Evolutionary conservation across 306 rosid genomes (phyloP).

Genomic region (Casuarina cunninghamiana): DNA sequence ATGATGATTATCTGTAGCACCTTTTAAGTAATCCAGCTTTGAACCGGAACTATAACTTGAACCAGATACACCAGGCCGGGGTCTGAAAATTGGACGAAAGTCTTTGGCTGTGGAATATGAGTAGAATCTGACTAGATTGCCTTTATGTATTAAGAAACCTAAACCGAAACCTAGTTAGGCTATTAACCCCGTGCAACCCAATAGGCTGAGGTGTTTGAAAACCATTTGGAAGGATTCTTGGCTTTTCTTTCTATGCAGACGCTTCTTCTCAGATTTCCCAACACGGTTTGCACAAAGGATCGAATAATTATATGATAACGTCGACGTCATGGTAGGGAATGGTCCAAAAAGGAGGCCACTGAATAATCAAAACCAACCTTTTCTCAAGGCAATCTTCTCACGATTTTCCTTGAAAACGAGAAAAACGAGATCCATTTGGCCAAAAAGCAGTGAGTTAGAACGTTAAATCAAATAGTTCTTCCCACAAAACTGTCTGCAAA

Average conservation of each 20-base stretch:
- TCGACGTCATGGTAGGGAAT: neutral
- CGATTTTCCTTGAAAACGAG: neutral
- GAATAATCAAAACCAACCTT: slow-evolving; percentile 3
- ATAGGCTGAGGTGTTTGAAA: too few species aligned
- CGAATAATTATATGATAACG: neutral
- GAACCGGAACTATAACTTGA: neutral
- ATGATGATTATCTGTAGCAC: neutral
- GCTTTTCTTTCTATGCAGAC: too few species aligned
- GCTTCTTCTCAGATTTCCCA: too few species aligned
- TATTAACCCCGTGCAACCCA: too few species aligned
- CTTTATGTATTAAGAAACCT: too few species aligned
- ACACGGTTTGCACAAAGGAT: too few species aligned
- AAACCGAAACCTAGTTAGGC: too few species aligned
- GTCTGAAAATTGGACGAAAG: neutral
- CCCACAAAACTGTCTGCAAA: too few species aligned
- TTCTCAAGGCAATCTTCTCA: neutral
- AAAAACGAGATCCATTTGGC: neutral
- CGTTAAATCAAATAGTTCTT: neutral
- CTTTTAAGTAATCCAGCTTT: neutral
- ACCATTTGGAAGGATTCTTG: too few species aligned
- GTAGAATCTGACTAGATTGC: too few species aligned
- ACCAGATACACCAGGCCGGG: neutral
- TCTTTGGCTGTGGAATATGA: too few species aligned
- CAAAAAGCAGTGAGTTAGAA: neutral
- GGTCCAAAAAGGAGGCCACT: neutral